Conservation (phyloP, 2,329 filamentous ascomycete genomes). For the Microdochium nivale region DNA sequence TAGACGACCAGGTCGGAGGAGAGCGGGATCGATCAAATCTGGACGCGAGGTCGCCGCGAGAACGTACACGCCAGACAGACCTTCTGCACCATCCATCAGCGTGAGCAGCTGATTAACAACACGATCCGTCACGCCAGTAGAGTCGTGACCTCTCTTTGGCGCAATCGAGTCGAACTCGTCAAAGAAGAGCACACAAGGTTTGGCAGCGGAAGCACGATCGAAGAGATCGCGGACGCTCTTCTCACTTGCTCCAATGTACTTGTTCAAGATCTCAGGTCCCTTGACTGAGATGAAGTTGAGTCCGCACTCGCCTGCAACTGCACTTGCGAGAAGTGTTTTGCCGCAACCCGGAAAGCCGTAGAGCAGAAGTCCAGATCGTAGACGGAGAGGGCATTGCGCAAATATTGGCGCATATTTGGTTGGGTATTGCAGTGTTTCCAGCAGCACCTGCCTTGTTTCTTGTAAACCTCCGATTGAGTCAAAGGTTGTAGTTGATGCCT, state of each 20-base stretch:
- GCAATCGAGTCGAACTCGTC: constrained; percentile 98
- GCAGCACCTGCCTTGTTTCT: constrained; percentile 78
- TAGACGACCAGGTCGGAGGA: constrained; percentile 82
- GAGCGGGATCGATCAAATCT: constrained; percentile 88
- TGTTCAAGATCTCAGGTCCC: constrained; percentile 95
- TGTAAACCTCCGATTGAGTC: constrained; percentile 82
- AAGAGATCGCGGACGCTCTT: constrained; percentile 95
- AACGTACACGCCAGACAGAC: constrained; percentile 89
- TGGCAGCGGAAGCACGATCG: constrained; percentile 80
- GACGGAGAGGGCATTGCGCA: constrained; percentile 85
- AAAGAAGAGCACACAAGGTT: constrained; percentile 93
- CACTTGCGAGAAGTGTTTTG: constrained; percentile 90
- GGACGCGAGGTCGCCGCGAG: constrained; percentile 89
- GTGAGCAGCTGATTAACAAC: constrained; percentile 98
- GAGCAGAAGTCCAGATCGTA: constrained; percentile 84
- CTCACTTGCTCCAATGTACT: constrained; percentile 96
- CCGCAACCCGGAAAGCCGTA: constrained; percentile 96
- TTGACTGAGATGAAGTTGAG: constrained; percentile 99
- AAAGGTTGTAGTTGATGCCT: constrained; percentile 88
- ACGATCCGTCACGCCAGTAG: constrained; percentile 94
- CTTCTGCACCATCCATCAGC: constrained; percentile 98
- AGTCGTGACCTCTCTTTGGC: constrained; percentile 93
- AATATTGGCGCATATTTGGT: constrained; percentile 98
- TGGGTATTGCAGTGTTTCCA: constrained; percentile 93
- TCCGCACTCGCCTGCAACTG: constrained; percentile 94